Evolutionary conservation across 768 basidiomycete species (phyloP), one percentile per base, ranked within the genome.

Genomic region (Podaxis sp.): DNA sequence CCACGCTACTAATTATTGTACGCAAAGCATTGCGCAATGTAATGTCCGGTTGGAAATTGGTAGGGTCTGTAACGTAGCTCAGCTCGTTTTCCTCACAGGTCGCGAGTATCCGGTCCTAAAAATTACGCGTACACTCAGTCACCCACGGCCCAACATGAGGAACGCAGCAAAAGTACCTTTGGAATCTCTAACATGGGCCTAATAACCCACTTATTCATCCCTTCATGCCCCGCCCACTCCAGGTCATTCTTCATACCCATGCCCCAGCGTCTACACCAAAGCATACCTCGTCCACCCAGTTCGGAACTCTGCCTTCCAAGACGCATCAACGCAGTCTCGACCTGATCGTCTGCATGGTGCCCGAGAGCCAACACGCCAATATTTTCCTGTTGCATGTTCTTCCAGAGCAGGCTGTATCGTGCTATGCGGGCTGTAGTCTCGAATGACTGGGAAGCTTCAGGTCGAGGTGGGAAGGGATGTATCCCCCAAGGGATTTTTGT

Each of bases 271-370:
- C 93, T 82, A 52, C 79, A 76, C 1, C 75, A 76, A 44, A 82
- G 79, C 89, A 94, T 94, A 3, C 88, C 92, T 11, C 82, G 82
- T 0, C 86, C 82, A 0, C 89, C 89, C 15, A 82, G 59, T 48
- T 74, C 70, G 2, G 84, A 79, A 4, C 87, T 87, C 0, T 88
- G 86, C 64, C 74, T 80, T 4, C 84, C 79, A 15, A 89, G 70
- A 4, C 93, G 84, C 80, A 93, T 86, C 56, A 95, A 74, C 33
- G 86, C 80, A 0, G 93, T 95, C 71, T 95, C 93, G 10, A 93
- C 82, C 70, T 94, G 91, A 70, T 95, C 93, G 69, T 95, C 91
- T 2, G 82, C 82, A 69, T 95, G 93, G 67, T 95, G 93, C 0
- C 84, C 93, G 54, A 88, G 80, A 0, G 88, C 88, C 58, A 93